phyloP scores from a whole-genome alignment of 192 early-diverging fungal genomes.

The Rhizophagus clarus region DNA sequence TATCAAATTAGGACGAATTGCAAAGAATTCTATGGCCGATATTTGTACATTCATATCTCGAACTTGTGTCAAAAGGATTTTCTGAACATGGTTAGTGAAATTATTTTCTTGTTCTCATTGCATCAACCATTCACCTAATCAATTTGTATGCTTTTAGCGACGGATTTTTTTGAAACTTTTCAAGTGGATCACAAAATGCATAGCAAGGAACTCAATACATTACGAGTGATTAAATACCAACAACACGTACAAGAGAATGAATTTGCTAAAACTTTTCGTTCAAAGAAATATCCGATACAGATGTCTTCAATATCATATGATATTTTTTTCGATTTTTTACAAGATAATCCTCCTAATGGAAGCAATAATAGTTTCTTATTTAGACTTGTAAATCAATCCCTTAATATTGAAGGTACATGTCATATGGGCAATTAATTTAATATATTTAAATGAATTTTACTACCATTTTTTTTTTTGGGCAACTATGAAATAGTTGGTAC shows the following conservation, averaged over 20 bases:
- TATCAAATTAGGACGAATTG: constrained; percentile 70
- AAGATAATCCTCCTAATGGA: constrained; percentile 53
- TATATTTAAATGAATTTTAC: neutral
- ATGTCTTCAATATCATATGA: constrained; percentile 89
- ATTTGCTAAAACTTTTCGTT: constrained; percentile 75
- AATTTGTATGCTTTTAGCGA: constrained; percentile 49
- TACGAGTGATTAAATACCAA: constrained; percentile 71
- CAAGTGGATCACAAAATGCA: constrained; percentile 81
- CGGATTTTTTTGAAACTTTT: constrained; percentile 76
- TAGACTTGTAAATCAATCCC: constrained; percentile 88
- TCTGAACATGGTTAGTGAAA: constrained; percentile 49
- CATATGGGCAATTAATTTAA: neutral
- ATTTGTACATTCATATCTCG: constrained; percentile 91
- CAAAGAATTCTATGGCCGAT: constrained; percentile 83
- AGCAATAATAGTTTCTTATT: constrained; percentile 87
- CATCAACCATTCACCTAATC: neutral
- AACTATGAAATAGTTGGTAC: constrained; percentile 23
- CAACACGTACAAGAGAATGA: constrained; percentile 81
- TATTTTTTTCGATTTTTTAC: constrained; percentile 87
- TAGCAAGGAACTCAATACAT: constrained; percentile 65
- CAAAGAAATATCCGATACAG: constrained; percentile 81
- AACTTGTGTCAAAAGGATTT: constrained; percentile 67
- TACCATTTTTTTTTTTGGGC: neutral
- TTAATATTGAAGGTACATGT: constrained; percentile 70
- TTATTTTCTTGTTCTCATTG: neutral